phyloP scores from a whole-genome alignment of 176 grass and related monocot genomes.

The Oryza longistaminata region DNA sequence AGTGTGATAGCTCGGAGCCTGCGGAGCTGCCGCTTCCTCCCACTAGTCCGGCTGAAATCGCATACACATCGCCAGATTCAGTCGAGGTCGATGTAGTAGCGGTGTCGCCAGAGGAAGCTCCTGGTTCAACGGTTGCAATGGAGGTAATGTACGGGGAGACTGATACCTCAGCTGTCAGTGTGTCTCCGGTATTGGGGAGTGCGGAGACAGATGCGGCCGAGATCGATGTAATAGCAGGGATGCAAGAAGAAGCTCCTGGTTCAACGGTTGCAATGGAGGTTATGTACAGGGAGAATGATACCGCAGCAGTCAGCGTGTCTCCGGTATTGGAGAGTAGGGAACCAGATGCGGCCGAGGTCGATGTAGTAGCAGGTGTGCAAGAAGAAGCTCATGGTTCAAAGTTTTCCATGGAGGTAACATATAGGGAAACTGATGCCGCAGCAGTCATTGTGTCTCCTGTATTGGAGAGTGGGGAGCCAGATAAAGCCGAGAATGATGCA shows the following conservation, averaged over 20 bases:
- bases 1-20: slow-evolving; percentile 22
- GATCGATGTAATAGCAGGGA: not conserved
- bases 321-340: slow-evolving; percentile 5
- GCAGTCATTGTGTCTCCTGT: not conserved
- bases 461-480: not conserved
- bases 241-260: not conserved
- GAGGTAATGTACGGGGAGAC: not conserved
- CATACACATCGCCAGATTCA: not conserved
- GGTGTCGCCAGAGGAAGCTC: not conserved
- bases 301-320: not conserved
- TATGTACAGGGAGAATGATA: too few relatives aligned
- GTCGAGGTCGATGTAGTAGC: not conserved
- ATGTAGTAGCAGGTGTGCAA: not conserved
- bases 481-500: not conserved
- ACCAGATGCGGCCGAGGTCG: not conserved
- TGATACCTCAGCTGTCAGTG: not conserved
- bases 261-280: not conserved
- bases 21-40: not conserved
- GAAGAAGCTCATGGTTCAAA: not conserved
- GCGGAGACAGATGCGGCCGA: not conserved
- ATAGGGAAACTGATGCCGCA: not conserved
- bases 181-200: not conserved
- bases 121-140: not conserved
- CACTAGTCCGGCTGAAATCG: not conserved
- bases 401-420: not conserved